A percentile compares a stretch with the other conserved stretches of the same genome.
Conservation (phyloP, 129 eudicot species). For the sunflower (Helianthus annuus) region HanXRQr2.0-SUNRISE NC_035444.2:53654169-53654668, state of each 20-base stretch:
- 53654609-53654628: constrained; percentile 40
- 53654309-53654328: constrained; percentile 47
- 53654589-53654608: constrained; percentile 37
- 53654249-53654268: constrained; percentile 56
- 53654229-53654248: constrained; percentile 26
- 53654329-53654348: neutral
- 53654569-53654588: constrained; percentile 19
- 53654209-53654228: constrained; percentile 31
- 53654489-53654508: constrained; percentile 30
- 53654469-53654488: constrained; percentile 12
- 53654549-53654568: constrained; percentile 33
- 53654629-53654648: constrained; percentile 25
- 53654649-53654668: constrained; percentile 39
- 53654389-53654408: constrained; percentile 9
- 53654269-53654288: constrained; percentile 56
- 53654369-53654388: constrained; percentile 51
- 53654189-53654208: constrained; percentile 41
- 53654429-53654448: constrained; percentile 17
- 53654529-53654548: constrained; percentile 36
- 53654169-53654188: constrained; percentile 51
- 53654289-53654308: constrained; percentile 18
- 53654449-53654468: constrained; percentile 28
- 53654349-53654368: constrained; percentile 35
- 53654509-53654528: constrained; percentile 26
- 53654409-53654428: neutral